phyloP scores from a whole-genome alignment of 768 basidiomycete genomes.

The Amanita molliuscula region DNA sequence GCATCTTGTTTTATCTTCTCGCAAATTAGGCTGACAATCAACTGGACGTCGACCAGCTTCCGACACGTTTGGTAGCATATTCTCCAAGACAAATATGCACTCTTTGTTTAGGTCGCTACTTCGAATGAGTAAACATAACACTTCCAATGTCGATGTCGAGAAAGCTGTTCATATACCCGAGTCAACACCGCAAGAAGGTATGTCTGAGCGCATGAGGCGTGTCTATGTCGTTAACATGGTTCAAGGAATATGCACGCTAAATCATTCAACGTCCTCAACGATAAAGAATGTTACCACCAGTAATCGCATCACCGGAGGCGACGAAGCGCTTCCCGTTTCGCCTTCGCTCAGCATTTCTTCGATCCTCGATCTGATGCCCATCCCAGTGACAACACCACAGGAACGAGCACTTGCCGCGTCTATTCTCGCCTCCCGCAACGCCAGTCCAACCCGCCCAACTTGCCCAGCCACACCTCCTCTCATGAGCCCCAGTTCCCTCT shows the following conservation, averaged over 20 bases:
- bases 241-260: too few species aligned
- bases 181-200: neutral
- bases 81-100: neutral
- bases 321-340: neutral
- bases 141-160: neutral
- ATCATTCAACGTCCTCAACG: neutral
- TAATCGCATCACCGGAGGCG: too few species aligned
- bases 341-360: constrained; percentile 2
- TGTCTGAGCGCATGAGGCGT: neutral
- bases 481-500: neutral
- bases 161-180: neutral
- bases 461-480: neutral
- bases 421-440: neutral
- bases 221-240: neutral
- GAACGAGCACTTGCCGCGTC: neutral
- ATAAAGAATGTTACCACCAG: neutral
- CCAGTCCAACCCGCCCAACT: neutral
- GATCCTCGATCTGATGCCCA: constrained; percentile 2
- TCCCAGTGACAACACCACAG: constrained; percentile 1
- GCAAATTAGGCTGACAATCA: neutral
- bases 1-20: neutral
- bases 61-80: too few species aligned
- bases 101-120: neutral
- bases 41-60: too few species aligned
- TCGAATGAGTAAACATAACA: neutral